These are phyloP conservation scores for Chalciporus piperatus DNA, from an alignment of 768 basidiomycete genomes.

Conservation along the genomic window DNA sequence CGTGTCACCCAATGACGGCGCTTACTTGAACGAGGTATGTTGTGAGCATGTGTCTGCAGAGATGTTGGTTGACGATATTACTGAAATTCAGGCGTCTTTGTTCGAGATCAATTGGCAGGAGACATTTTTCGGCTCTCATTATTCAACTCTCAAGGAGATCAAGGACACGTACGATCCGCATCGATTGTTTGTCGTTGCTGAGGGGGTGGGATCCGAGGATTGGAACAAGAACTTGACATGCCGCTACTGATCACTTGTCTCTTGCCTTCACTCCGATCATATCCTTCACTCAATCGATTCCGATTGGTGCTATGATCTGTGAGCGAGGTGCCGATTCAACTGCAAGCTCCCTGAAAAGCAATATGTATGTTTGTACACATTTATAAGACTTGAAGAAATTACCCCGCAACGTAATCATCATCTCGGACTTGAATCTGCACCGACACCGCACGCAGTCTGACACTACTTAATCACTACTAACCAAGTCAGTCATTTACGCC, in stretches of 20 bases:
- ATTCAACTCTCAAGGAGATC: slow-evolving; percentile 37
- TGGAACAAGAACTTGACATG: slow-evolving; percentile 15
- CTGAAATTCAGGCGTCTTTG: slow-evolving; percentile 36
- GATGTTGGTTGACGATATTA: too few relatives aligned
- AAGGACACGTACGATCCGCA: slow-evolving; percentile 30
- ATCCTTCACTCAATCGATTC: too few relatives aligned
- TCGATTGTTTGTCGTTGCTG: slow-evolving; percentile 7
- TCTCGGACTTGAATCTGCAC: too few relatives aligned
- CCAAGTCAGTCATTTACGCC: too few relatives aligned
- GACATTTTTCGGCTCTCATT: slow-evolving; percentile 48
- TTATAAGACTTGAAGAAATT: too few relatives aligned
- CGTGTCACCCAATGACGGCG: slow-evolving; percentile 32
- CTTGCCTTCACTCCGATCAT: too few relatives aligned
- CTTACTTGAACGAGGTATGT: slow-evolving; percentile 50
- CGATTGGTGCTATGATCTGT: not conserved
- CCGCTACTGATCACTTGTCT: slow-evolving; percentile 5
- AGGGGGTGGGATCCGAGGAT: slow-evolving; percentile 27
- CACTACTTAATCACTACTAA: too few relatives aligned
- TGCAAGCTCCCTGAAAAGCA: too few relatives aligned
- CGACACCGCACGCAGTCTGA: too few relatives aligned
- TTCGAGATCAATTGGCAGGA: slow-evolving; percentile 40
- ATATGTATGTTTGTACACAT: too few relatives aligned
- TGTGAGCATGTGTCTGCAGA: not conserved
- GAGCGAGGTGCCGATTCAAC: too few relatives aligned
- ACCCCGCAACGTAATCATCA: too few relatives aligned